A percentile compares a stretch with the other conserved stretches of the same genome.
phyloP scores from a whole-genome alignment of 225 moss, liverwort and hornwort species.

The Anthoceros angustus region DNA sequence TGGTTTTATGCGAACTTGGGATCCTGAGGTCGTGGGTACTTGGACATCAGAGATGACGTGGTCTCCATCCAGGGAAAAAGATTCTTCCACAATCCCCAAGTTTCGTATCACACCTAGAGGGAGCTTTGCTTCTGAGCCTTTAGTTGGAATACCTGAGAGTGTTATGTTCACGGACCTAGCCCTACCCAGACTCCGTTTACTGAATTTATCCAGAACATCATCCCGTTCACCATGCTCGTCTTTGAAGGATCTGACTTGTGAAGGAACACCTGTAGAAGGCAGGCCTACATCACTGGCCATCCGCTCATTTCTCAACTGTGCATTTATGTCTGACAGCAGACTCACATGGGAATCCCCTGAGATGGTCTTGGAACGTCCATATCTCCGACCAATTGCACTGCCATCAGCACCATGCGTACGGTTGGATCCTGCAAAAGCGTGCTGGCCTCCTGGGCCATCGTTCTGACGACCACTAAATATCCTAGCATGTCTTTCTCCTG shows the following conservation, averaged over 20 bases:
- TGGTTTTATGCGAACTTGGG: slow-evolving; percentile 71
- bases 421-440: background rate
- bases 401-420: background rate
- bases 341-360: background rate
- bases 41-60: slow-evolving; percentile 11
- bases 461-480: background rate
- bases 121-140: background rate
- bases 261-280: background rate
- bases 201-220: slow-evolving; percentile 3
- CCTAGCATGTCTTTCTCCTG: background rate
- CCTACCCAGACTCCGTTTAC: background rate
- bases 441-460: background rate
- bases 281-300: background rate
- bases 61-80: slow-evolving; percentile 10
- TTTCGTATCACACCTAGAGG: background rate
- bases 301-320: background rate
- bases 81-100: slow-evolving; percentile 5
- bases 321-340: background rate
- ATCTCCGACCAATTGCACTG: background rate
- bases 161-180: background rate
- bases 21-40: slow-evolving; percentile 18
- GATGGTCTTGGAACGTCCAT: background rate
- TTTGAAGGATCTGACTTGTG: background rate
- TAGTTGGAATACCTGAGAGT: background rate
- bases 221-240: background rate